Conservation (phyloP, 2,329 filamentous ascomycete species). For the Colletotrichum sp. region DNA sequence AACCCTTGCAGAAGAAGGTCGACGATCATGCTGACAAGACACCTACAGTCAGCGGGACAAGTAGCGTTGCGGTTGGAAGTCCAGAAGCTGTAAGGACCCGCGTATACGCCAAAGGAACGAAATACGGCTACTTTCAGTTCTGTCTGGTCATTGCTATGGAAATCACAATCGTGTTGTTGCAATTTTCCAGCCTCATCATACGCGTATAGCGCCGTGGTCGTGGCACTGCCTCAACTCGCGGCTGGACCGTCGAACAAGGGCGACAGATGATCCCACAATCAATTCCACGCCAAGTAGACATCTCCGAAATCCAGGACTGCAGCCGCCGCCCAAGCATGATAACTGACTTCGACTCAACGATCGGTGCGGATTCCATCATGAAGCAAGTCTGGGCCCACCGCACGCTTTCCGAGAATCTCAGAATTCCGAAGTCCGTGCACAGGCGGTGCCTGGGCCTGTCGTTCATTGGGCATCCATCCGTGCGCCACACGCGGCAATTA, state of each 20-base stretch:
- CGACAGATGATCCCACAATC: neutral
- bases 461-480: neutral
- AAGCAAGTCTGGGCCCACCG: neutral
- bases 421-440: neutral
- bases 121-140: rapidly evolving
- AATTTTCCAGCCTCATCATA: neutral
- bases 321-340: neutral
- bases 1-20: neutral
- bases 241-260: neutral
- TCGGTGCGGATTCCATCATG: neutral
- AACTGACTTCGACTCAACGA: neutral
- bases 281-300: neutral
- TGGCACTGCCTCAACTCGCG: neutral
- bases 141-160: neutral
- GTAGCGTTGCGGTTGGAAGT: neutral
- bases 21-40: neutral
- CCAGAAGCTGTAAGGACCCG: rapidly evolving
- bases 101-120: neutral
- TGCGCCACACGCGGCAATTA: neutral
- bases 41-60: neutral
- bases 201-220: neutral
- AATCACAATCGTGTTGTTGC: neutral
- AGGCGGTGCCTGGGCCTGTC: neutral
- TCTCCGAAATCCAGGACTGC: neutral
- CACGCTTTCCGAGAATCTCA: neutral